Base-by-base conservation (phyloP, 805 yeast genomes). In the Peterozyma toletana region DNA sequence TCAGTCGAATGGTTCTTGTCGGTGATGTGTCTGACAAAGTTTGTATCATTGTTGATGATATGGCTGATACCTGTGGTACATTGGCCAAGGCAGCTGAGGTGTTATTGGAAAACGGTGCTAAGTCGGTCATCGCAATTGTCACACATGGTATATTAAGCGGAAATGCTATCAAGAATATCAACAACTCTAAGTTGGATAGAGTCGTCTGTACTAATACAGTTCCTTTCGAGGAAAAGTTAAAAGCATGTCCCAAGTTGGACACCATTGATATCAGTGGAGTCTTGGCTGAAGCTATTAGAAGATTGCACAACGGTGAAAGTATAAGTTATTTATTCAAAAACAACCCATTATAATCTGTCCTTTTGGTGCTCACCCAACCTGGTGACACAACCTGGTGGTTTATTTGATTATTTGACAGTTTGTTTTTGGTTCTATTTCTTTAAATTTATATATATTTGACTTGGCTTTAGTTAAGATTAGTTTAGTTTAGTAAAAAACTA, bases 41-140 rank as follows among this genome's bases (percentile, higher is more conserved):
- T 40, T 86, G 93, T 67, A 69, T 86, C 44, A 77, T 86, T 53
- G 86, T 86, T 38, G 95, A 86, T 64, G 95, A 86, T 62, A 86
- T 86, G 89, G 93, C 93, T 38, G 95, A 86, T 60, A 86, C 95
- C 16, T 86, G 95, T 66, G 95, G 93, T 49, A 86, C 95, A 15
- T 66, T 86, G 50, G 86, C 83, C 43, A 86, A 85, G 63, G 93
- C 93, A 34, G 86, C 89, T 17, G 91, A 86, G 50, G 77, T 82
- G 11, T 67, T 86, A 44, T 58, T 85, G 47, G 80, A 77, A 27
- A 80, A 84, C 54, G 74, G 75, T 31, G 93, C 91, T 38, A 69
- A 77, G 54, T 71, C 79, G 45, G 93, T 86, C 35, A 77, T 86
- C 54, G 91, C 93, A 30, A 82, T 86, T 50, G 89, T 85, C 15